Conservation (phyloP, 306 rosid species). For the Lathyrus tuberosus region DNA sequence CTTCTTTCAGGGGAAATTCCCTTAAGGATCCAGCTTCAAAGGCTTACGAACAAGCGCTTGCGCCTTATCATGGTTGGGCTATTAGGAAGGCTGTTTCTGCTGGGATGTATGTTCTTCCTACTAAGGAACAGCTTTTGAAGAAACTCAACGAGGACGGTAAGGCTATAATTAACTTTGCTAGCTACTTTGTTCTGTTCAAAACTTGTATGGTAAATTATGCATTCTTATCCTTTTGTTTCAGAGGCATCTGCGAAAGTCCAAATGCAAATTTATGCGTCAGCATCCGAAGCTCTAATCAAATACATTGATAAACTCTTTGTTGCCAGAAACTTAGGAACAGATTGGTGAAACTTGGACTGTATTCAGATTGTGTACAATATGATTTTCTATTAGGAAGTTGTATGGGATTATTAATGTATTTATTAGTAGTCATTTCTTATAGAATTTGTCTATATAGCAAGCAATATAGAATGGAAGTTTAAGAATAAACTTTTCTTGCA, state of each 20-base stretch:
- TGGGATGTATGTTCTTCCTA: slow-evolving; percentile 90
- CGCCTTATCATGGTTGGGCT: slow-evolving; percentile 90
- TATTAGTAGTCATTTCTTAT: slow-evolving; percentile 16
- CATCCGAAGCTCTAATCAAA: slow-evolving; percentile 64
- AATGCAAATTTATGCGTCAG: slow-evolving; percentile 71
- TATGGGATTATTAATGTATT: slow-evolving; percentile 23
- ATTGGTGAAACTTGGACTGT: slow-evolving; percentile 66
- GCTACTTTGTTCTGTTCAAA: not conserved
- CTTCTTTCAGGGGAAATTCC: slow-evolving; percentile 72
- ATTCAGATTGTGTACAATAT: slow-evolving; percentile 35
- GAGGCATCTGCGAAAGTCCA: slow-evolving; percentile 67
- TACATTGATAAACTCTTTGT: slow-evolving; percentile 77
- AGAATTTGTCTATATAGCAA: slow-evolving; percentile 30
- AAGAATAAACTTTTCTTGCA: slow-evolving; percentile 8
- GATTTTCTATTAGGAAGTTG: slow-evolving; percentile 26
- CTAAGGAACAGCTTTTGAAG: slow-evolving; percentile 64
- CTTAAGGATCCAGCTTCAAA: slow-evolving; percentile 84
- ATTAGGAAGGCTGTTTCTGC: slow-evolving; percentile 89
- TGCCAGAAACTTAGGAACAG: slow-evolving; percentile 78
- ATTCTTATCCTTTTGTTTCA: slow-evolving; percentile 42
- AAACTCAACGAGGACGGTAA: slow-evolving; percentile 89
- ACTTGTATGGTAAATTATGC: slow-evolving; percentile 28
- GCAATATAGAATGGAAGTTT: slow-evolving; percentile 9
- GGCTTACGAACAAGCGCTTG: slow-evolving; percentile 79
- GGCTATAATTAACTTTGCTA: slow-evolving; percentile 38